phyloP scores from a whole-genome alignment of 148 eudicot genomes.

The Nepenthes mirabilis region DNA sequence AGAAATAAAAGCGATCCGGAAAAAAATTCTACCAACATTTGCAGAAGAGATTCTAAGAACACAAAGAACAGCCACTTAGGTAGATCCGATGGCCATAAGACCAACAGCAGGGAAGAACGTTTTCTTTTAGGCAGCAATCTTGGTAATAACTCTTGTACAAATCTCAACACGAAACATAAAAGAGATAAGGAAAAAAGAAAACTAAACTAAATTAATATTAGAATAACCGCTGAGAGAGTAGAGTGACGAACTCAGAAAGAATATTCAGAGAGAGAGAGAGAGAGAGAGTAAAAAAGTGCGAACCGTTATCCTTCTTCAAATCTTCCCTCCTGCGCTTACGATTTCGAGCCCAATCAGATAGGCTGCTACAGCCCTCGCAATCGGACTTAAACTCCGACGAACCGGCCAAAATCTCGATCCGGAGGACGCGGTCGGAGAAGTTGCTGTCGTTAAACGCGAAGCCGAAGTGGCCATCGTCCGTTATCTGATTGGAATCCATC shows the following conservation, averaged over 20 bases:
- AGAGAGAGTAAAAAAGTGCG: not conserved
- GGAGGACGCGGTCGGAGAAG: slow-evolving; percentile 69
- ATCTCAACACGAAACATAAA: not conserved
- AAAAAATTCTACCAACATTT: too few species aligned
- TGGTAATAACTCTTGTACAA: too few species aligned
- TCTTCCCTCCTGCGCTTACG: slow-evolving; percentile 50
- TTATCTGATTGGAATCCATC: slow-evolving; percentile 45
- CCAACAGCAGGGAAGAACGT: too few species aligned
- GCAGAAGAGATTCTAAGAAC: too few species aligned
- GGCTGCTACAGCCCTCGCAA: slow-evolving; percentile 28
- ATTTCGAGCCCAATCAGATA: slow-evolving; percentile 61
- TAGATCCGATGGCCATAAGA: too few species aligned
- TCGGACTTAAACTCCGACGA: slow-evolving; percentile 28
- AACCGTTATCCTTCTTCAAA: slow-evolving; percentile 30
- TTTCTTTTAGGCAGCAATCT: too few species aligned
- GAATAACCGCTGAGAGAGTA: not conserved
- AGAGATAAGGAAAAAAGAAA: not conserved
- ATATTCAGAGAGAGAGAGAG: not conserved
- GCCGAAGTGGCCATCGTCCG: slow-evolving; percentile 51
- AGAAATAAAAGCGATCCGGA: too few species aligned
- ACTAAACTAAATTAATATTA: not conserved
- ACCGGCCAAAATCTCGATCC: slow-evolving; percentile 62
- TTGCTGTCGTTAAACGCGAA: slow-evolving; percentile 78
- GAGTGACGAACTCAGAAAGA: not conserved
- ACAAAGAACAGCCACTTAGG: too few species aligned